Conservation (phyloP, 768 basidiomycete genomes). For the Plicaturopsis crispa region DNA sequence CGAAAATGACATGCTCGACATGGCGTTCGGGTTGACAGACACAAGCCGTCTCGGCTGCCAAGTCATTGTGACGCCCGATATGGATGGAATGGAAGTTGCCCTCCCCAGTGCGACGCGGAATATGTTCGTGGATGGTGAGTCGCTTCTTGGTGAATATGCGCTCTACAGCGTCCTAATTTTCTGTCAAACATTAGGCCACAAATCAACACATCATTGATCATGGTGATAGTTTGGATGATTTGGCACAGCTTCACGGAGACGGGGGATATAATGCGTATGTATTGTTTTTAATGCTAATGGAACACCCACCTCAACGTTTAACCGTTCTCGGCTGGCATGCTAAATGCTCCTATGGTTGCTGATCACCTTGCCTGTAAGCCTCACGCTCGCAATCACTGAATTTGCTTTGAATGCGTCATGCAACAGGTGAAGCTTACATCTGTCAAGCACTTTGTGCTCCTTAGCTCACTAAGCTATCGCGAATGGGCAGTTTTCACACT, state of each 20-base stretch:
- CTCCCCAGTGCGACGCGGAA: slow-evolving; percentile 91
- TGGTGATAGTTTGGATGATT: not conserved
- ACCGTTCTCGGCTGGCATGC: too few species aligned
- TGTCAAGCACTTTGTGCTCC: too few species aligned
- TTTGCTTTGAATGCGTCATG: too few species aligned
- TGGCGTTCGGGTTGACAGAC: slow-evolving; percentile 95
- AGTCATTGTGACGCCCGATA: slow-evolving; percentile 65
- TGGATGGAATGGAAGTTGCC: slow-evolving; percentile 81
- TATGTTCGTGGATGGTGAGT: slow-evolving; percentile 92
- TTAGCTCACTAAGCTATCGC: too few species aligned
- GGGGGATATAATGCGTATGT: too few species aligned
- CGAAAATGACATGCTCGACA: slow-evolving; percentile 97
- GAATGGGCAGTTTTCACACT: too few species aligned
- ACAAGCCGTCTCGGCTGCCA: slow-evolving; percentile 82
- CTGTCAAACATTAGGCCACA: slow-evolving; percentile 29
- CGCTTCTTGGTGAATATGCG: not conserved
- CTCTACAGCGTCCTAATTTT: not conserved
- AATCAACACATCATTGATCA: slow-evolving; percentile 38
- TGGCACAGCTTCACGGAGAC: not conserved
- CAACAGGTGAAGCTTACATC: too few species aligned
- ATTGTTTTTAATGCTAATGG: too few species aligned
- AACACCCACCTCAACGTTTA: too few species aligned
- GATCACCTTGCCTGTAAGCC: too few species aligned
- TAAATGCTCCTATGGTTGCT: too few species aligned
- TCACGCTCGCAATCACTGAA: too few species aligned